These are phyloP conservation scores for Hyaloscypha hepaticicola DNA, from an alignment of 495 filamentous ascomycete species.

Conservation along the genomic window DNA sequence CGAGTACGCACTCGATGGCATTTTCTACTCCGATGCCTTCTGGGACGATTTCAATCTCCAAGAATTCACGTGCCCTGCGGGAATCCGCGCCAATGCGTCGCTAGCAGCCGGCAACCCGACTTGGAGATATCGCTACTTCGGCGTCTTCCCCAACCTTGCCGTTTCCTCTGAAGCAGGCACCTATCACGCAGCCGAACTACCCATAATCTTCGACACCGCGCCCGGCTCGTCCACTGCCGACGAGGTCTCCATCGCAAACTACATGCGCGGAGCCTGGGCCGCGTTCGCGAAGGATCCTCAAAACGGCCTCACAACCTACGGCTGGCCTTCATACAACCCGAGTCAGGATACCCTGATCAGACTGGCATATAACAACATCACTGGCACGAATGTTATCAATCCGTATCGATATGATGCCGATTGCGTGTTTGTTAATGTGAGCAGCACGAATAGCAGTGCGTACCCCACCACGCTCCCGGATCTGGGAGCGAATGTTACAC, in stretches of 20 bases:
- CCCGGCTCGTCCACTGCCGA: slow-evolving; percentile 25
- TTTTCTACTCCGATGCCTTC: slow-evolving; percentile 30
- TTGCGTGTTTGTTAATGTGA: slow-evolving; percentile 22
- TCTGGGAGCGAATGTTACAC: slow-evolving; percentile 18
- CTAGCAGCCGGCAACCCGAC: slow-evolving; percentile 37
- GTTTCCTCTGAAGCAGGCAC: slow-evolving; percentile 44
- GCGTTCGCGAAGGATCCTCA: slow-evolving; percentile 50
- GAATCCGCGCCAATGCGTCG: slow-evolving; percentile 36
- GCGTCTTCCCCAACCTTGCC: slow-evolving; percentile 45
- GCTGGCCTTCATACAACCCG: slow-evolving; percentile 37
- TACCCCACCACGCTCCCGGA: slow-evolving; percentile 8
- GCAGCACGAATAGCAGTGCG: slow-evolving; percentile 8
- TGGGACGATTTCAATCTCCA: slow-evolving; percentile 44
- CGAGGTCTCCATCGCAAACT: slow-evolving; percentile 37
- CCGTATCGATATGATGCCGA: slow-evolving; percentile 23
- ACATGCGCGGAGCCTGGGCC: slow-evolving; percentile 48
- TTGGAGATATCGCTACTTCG: slow-evolving; percentile 54
- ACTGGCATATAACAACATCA: slow-evolving; percentile 30
- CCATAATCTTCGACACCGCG: slow-evolving; percentile 23
- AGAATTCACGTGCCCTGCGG: slow-evolving; percentile 47
- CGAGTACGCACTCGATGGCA: slow-evolving; percentile 24
- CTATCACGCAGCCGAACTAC: slow-evolving; percentile 46
- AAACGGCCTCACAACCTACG: slow-evolving; percentile 41
- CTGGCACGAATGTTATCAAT: slow-evolving; percentile 26
- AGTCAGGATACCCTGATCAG: slow-evolving; percentile 27